Evolutionary conservation across 176 grass and related monocot species (phyloP).

Genomic region (Phoenix roebelenii): DNA sequence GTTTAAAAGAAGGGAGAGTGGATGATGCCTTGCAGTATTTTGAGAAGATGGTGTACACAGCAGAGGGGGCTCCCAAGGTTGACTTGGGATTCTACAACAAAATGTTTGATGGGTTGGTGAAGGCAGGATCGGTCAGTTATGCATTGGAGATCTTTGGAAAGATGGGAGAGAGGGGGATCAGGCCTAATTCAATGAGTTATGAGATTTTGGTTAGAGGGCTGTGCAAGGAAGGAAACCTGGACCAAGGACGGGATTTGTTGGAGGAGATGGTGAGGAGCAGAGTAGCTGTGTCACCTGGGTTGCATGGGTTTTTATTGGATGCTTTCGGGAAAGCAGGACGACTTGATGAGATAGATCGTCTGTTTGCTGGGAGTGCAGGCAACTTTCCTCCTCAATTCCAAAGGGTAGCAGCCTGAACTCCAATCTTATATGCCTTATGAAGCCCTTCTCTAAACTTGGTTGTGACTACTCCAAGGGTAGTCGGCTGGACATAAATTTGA

Average conservation of each 20-base stretch:
- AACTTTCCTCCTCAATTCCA: neutral
- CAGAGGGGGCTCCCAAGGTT: neutral
- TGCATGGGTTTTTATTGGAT: neutral
- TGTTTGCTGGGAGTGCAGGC: neutral
- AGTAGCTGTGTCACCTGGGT: neutral
- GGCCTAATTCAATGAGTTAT: neutral
- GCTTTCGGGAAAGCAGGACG: constrained; percentile 1
- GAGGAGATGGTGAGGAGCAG: constrained; percentile 2
- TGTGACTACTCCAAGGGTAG: no score
- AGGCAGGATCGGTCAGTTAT: neutral
- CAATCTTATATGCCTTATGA: neutral
- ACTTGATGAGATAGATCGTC: constrained; percentile 1
- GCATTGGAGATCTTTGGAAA: constrained; percentile 7
- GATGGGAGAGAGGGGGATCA: neutral
- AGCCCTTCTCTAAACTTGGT: no score
- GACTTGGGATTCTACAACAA: neutral
- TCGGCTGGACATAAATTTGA: no score
- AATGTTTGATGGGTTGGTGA: constrained; percentile 9
- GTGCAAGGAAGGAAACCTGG: neutral
- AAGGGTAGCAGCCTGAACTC: neutral
- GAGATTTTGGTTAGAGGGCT: neutral
- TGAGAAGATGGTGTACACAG: constrained; percentile 7
- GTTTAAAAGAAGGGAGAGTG: constrained; percentile 36
- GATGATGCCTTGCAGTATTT: constrained; percentile 40
- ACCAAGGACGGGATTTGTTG: neutral